These are phyloP conservation scores for Trichoderma oligosporum DNA, from an alignment of 2,329 filamentous ascomycete genomes.

Conservation along the genomic window DNA sequence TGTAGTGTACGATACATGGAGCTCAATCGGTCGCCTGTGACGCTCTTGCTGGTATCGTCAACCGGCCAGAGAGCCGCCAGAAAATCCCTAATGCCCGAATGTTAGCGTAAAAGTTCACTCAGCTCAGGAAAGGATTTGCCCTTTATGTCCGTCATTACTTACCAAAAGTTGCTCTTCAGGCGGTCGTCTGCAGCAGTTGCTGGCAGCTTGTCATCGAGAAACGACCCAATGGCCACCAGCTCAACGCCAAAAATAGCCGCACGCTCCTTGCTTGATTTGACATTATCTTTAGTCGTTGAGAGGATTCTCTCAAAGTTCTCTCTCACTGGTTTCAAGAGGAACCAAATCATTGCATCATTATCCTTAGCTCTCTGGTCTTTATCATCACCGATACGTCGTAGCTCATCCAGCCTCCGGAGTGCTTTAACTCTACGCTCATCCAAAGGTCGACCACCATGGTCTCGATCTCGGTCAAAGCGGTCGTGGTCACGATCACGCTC, in stretches of 20 bases:
- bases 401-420: conserved; percentile 41
- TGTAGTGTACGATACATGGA: conserved; percentile 43
- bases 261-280: conserved; percentile 59
- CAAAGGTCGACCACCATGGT: conserved; percentile 31
- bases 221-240: conserved; percentile 59
- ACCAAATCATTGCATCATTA: conserved; percentile 47
- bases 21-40: conserved; percentile 43
- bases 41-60: conserved; percentile 42
- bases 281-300: conserved; percentile 58
- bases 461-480: conserved; percentile 30
- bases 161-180: conserved; percentile 51
- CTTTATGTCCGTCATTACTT: conserved; percentile 25
- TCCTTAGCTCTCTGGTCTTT: conserved; percentile 46
- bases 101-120: conserved; percentile 22
- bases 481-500: conserved; percentile 26
- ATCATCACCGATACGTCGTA: conserved; percentile 46
- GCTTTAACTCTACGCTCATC: conserved; percentile 42
- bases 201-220: conserved; percentile 49
- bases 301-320: conserved; percentile 58
- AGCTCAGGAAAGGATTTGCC: background rate
- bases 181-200: conserved; percentile 40
- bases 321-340: conserved; percentile 54
- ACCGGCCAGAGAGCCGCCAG: conserved; percentile 46
- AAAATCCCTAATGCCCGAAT: conserved; percentile 38
- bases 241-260: conserved; percentile 59